These are phyloP conservation scores for Austroboletus rostrupii DNA, from an alignment of 1,284 basidiomycete genomes.

Conservation along the genomic window DNA sequence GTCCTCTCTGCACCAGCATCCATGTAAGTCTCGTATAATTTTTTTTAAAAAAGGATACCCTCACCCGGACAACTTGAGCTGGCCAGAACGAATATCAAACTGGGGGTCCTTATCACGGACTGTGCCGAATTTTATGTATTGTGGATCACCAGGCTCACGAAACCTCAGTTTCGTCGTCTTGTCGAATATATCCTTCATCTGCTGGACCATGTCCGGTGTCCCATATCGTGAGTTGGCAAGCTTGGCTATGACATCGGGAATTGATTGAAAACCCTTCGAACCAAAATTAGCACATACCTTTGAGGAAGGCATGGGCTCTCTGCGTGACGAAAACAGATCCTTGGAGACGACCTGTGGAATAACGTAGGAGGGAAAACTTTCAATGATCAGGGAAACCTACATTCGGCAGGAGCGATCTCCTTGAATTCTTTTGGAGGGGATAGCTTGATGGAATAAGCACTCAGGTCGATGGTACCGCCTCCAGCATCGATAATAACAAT, in stretches of 20 bases:
- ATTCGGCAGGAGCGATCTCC: constrained; percentile 38
- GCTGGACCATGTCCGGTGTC: constrained; percentile 32
- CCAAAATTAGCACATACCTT: constrained; percentile 18
- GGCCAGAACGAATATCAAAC: constrained; percentile 41
- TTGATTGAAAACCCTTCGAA: neutral
- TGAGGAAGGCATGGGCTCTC: constrained; percentile 35
- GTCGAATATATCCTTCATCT: constrained; percentile 45
- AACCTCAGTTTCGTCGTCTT: constrained; percentile 46
- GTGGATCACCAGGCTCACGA: constrained; percentile 34
- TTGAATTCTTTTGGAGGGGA: constrained; percentile 30
- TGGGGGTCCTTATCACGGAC: constrained; percentile 40
- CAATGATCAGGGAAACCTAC: constrained; percentile 20
- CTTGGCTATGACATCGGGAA: constrained; percentile 26
- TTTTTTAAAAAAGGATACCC: neutral
- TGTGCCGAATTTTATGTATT: constrained; percentile 47
- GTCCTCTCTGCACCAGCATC: constrained; percentile 25
- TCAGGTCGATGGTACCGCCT: constrained; percentile 55
- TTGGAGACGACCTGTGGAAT: constrained; percentile 27
- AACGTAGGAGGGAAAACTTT: neutral
- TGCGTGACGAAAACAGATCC: constrained; percentile 41
- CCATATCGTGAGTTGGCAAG: constrained; percentile 30
- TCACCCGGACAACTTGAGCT: constrained; percentile 42
- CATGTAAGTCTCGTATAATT: neutral
- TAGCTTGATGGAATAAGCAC: constrained; percentile 38
- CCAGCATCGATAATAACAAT: constrained; percentile 51